Evolutionary conservation across 495 filamentous ascomycete genomes (phyloP), one percentile per base, ranked within the genome.

Genomic region (Neurospora sp.): DNA sequence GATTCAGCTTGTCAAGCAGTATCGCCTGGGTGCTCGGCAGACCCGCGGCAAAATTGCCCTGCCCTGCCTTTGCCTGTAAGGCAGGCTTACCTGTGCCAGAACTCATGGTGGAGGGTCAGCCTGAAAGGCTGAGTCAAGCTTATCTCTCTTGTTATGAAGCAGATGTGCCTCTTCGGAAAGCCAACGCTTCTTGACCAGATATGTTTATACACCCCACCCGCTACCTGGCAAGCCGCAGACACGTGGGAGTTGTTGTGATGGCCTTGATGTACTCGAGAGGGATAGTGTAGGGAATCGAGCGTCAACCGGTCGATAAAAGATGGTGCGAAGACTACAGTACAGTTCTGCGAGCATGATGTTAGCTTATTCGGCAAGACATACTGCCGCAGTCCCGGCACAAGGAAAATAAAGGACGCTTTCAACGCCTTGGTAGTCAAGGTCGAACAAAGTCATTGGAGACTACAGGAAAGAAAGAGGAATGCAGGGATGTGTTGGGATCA

Each of bases 1-100:
- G 89, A 75, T 92, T 90, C 71, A 90, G 84, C 79, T 92, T 94
- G 72, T 96, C 93, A 23, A 92, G 85, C 69, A 92, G 84, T 37
- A 91, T 84, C 39, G 88, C 86, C 44, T 88, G 87, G 74, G 85
- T 91, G 77, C 77, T 86, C 39, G 85, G 83, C 46, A 82, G 79
- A 70, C 78, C 81, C 54, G 76, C 74, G 18, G 83, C 72, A 38
- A 82, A 81, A 59, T 70, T 77, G 70, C 80, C 77, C 74, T 84
- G 84, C 71, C 83, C 80, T 38, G 80, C 72, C 78, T 85, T 88
- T 27, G 80, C 73, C 69, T 79, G 75, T 74, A 79, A 54, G 71
- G 81, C 82, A 69, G 82, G 71, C 78, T 87, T 88, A 70, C 76
- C 75, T 54, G 75, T 78, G 71, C 76, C 79, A 70, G 85, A 81